Evolutionary conservation across 352 stramenopile genomes (phyloP).

Genomic region (Albugo laibachii): DNA sequence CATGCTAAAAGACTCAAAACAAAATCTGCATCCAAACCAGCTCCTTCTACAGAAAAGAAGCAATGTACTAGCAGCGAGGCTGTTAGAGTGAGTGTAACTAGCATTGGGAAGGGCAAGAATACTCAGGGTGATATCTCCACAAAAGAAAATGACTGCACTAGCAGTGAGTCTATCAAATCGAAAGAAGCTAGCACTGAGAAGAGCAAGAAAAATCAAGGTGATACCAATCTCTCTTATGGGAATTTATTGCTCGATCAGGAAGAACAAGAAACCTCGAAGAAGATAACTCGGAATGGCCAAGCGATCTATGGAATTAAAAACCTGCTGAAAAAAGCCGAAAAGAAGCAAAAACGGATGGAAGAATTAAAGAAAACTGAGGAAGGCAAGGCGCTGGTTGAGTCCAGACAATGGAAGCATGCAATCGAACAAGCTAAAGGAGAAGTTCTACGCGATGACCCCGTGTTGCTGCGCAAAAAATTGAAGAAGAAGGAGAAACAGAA

Average conservation of each 20-base stretch:
- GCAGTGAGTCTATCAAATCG: neutral
- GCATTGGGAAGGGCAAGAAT: slow-evolving; percentile 2
- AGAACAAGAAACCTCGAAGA: slow-evolving; percentile 16
- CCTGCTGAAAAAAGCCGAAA: slow-evolving; percentile 59
- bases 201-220: neutral
- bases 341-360: slow-evolving; percentile 48
- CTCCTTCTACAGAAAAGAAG: too few relatives aligned
- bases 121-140: neutral
- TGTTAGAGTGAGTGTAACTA: slow-evolving; percentile 11
- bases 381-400: slow-evolving; percentile 32
- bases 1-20: too few relatives aligned
- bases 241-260: slow-evolving; percentile 42
- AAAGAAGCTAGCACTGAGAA: slow-evolving; percentile 12
- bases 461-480: slow-evolving; percentile 53
- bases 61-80: neutral
- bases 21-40: too few relatives aligned
- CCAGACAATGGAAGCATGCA: slow-evolving; percentile 51
- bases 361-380: slow-evolving; percentile 67
- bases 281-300: slow-evolving; percentile 54
- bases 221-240: slow-evolving; percentile 39
- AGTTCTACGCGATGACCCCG: slow-evolving; percentile 50
- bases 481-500: slow-evolving; percentile 75
- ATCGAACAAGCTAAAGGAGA: slow-evolving; percentile 50
- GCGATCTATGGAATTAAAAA: slow-evolving; percentile 53
- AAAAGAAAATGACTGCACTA: neutral